Base-by-base conservation (phyloP, 345 rosid species). In the Salix purpurea region DNA sequence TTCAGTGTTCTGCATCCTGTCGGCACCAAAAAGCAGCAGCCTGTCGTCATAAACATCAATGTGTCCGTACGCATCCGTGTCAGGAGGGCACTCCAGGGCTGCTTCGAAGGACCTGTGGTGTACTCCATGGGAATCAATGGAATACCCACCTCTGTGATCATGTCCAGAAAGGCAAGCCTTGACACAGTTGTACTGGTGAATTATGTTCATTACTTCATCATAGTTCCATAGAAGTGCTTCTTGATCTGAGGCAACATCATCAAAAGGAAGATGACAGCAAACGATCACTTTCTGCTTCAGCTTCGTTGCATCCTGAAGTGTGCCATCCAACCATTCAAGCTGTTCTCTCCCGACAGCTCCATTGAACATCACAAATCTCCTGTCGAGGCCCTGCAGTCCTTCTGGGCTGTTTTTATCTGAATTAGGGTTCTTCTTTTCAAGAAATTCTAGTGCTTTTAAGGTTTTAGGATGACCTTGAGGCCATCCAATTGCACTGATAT, bases 101-200 rank as follows among this genome's bases (percentile, higher is more conserved):
- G 98, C 98, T 87, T 96, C 98, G 39, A 96, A 71, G 34, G 87
- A 90, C 76, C 92, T 83, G 70, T 96, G 98, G 81, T 96, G 98
- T 77, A 96, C 80, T 60, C 97, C 97, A 46, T 80, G 90, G 48
- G 90, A 82, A 87, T 96, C 99, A 44, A 92, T 70, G 16, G 93
- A 86, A 81, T 91, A 79, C 40, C 97, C 92, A 34, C 98, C 98
- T 82, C 82, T 76, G 77, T 96, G 98, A 71, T 91, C 92, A 46
- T 96, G 99, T 28, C 99, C 97, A 2, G 97, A 84, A 34, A 93
- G 85, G 90, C 98, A 96, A 30, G 86, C 89, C 84, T 91, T 92
- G 76, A 93, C 99, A 50, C 90, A 89, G 24, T 82, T 67, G 73
- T 92, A 90, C 65, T 70, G 83, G 77, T 93, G 93, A 67, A 96